Base-by-base conservation (phyloP, 441 rosid genomes). In the Aquilaria agallochum region DNA sequence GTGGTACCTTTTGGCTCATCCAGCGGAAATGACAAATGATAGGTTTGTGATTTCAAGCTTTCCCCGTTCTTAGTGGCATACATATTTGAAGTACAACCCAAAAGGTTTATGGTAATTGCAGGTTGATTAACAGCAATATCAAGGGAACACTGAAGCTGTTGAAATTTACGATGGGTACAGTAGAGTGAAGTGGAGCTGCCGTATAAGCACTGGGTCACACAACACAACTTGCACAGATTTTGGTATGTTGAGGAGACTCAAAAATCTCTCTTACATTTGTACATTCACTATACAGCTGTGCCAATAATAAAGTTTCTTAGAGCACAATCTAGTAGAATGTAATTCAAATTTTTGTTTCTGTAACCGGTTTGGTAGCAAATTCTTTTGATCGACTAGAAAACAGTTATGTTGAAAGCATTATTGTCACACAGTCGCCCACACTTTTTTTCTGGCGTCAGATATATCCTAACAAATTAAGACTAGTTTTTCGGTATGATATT, bases 211-310 rank as follows among this genome's bases (percentile, higher is more conserved):
- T 73, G 32, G 56, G 59, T 31, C 60, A 58, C 46, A 42, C 32
- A 55, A 63, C 56, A 11, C 55, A 61, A 45, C 59, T 30, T 32
- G 63, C 77, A 55, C 66, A 69, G 74, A 62, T 68, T 71, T 72
- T 60, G 75, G 66, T 58, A 65, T 40, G 68, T 55, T 34, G 58
- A 53, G 64, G 71, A 69, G 60, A 53, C 50, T 49, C 9, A 53
- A 56, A 70, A 56, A 48, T 48, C 31, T 70, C 68, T 61, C 61
- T 67, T 59, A 70, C 74, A 50, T 53, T 14, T 80, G 71, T 74
- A 59, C 42, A 70, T 76, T 66, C 47, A 47, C 56, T 68, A 20
- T 70, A 51, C 64, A 47, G 12, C 64, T 33, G 8, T 3, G 53
- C 34, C 48, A 55, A 68, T 65, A 68, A 64, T 53, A 57, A 52